Evolutionary conservation across 176 grass and related monocot genomes (phyloP), one percentile per base, ranked within the genome.

Genomic region (Lolium multiflorum): DNA sequence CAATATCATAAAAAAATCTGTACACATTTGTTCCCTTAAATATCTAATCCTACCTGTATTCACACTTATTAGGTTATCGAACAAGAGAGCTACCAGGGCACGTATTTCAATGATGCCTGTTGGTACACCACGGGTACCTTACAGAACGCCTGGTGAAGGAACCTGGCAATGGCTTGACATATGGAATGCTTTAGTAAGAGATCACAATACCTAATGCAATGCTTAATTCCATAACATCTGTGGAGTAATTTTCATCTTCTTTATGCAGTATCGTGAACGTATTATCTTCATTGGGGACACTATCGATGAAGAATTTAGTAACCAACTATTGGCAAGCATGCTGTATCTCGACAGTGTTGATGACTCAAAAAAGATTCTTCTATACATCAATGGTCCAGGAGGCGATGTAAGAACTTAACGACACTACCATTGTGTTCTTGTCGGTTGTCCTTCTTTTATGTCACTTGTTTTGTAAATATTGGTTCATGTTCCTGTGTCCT

Each of bases 371-470:
- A 95, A 94, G 80, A 82, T 99, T 61, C 84, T 88, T 84, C 78
- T 99, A 16, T 99, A 96, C 79, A 99, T 99, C 44, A 99, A 96
- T 80, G 92, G 94, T 31, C 92, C 84, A 81, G 97, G 97, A 63
- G 97, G 97, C 84, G 97, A 99, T 91, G 97, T 99, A 91, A 95
- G 88, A 88, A 77, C 58, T 85, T 81, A 5, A 38, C 6, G 82
- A 51, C 38, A 18, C 49, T 67, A 74, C 52, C 13, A 8, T 81
- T 62, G 2, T 84, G 7, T 55, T 74, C 41, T 37, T 79, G 1
- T 14, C 11, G 3, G 14, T 87, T 81, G 38, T 6, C 71, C 10
- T 82, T 58, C 4, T 85, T 70, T 77, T 74, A 58, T 80, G 4
- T 76, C 15, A 60, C 25, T 67, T 74, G 12, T 10, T 14, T 22